Evolutionary conservation across 257 asterid genomes (phyloP).

Genomic region (Scutellaria baicalensis): DNA sequence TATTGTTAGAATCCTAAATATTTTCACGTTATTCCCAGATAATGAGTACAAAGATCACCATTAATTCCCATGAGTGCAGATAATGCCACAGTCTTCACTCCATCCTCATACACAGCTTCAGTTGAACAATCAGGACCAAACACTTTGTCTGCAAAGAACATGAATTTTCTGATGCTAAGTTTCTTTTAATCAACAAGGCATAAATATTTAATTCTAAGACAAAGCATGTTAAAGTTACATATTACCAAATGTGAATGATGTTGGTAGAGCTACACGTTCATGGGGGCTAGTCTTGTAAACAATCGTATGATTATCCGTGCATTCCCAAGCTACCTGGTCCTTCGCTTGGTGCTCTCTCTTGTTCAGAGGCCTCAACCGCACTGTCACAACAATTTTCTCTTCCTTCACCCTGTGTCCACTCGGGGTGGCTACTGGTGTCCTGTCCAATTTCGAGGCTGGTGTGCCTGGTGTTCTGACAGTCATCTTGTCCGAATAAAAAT

Average conservation of each 20-base stretch:
- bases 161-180: background rate
- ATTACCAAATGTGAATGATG: slow-evolving; percentile 75
- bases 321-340: slow-evolving; percentile 90
- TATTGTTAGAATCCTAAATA: background rate
- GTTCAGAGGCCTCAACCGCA: slow-evolving; percentile 82
- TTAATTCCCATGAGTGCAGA: slow-evolving; percentile 97
- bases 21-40: background rate
- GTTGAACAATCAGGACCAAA: slow-evolving; percentile 72
- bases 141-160: slow-evolving; percentile 62
- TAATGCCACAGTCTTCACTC: slow-evolving; percentile 87
- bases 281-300: slow-evolving; percentile 47
- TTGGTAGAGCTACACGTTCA: slow-evolving; percentile 51
- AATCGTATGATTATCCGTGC: slow-evolving; percentile 71
- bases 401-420: slow-evolving; percentile 58
- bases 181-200: background rate
- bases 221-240: background rate
- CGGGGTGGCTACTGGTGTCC: slow-evolving; percentile 67
- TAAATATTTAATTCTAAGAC: background rate
- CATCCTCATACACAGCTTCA: slow-evolving; percentile 75
- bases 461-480: slow-evolving; percentile 70
- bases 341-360: slow-evolving; percentile 72
- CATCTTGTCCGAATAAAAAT: slow-evolving; percentile 30
- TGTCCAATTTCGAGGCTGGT: slow-evolving; percentile 67
- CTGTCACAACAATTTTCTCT: slow-evolving; percentile 90
- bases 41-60: slow-evolving; percentile 33